These are phyloP conservation scores for Zasmidium cellare DNA, from an alignment of 2,329 filamentous ascomycete genomes.

Conservation along the genomic window DNA sequence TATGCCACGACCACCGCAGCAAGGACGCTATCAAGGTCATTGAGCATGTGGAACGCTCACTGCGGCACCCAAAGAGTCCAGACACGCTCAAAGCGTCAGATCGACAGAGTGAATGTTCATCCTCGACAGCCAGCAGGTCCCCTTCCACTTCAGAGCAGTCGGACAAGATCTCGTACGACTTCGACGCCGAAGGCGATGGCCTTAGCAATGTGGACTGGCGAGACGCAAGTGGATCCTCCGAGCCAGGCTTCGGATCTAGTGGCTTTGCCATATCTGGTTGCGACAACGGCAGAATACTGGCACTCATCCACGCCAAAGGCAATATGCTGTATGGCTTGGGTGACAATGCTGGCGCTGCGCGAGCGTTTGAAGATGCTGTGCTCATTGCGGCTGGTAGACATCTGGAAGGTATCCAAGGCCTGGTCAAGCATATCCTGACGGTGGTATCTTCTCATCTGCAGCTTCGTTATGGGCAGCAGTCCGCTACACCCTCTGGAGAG, in stretches of 20 bases:
- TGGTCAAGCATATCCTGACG: conserved; percentile 75
- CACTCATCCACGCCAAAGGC: conserved; percentile 96
- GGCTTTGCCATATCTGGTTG: conserved; percentile 81
- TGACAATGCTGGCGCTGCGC: conserved; percentile 75
- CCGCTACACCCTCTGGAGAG: conserved; percentile 42
- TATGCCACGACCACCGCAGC: conserved; percentile 78
- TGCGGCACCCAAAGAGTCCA: conserved; percentile 54
- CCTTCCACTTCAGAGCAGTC: conserved; percentile 56
- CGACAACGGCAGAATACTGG: conserved; percentile 89
- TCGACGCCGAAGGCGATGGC: conserved; percentile 45
- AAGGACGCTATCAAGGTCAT: conserved; percentile 87
- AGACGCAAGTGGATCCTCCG: conserved; percentile 42
- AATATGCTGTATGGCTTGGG: conserved; percentile 94
- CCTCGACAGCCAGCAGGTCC: conserved; percentile 52
- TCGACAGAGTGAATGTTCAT: conserved; percentile 59
- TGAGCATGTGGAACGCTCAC: conserved; percentile 73
- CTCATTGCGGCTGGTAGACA: conserved; percentile 77
- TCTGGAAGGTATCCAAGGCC: conserved; percentile 68
- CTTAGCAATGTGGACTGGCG: conserved; percentile 39
- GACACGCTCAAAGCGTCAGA: conserved; percentile 53
- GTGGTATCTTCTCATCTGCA: conserved; percentile 54
- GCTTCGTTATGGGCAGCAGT: conserved; percentile 30
- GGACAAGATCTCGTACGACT: conserved; percentile 60
- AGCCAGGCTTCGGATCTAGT: conserved; percentile 69
- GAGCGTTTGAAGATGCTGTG: conserved; percentile 92